Evolutionary conservation across 2,329 filamentous ascomycete genomes (phyloP).

Genomic region (Trichoderma oligosporum): DNA sequence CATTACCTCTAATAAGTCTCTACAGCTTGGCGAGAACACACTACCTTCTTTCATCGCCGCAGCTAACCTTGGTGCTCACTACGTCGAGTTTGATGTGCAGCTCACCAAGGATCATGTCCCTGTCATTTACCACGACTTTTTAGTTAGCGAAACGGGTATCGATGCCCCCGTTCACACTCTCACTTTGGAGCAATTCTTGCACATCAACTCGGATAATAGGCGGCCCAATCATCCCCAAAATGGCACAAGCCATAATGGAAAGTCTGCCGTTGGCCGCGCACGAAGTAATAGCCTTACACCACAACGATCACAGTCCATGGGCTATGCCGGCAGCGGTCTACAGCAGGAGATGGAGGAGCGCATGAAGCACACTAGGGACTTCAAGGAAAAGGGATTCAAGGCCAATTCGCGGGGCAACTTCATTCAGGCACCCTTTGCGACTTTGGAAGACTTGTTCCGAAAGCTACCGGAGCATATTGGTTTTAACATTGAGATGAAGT

Average conservation of each 20-base stretch:
- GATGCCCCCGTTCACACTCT: conserved; percentile 94
- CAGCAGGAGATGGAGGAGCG: conserved; percentile 60
- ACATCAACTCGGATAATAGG: conserved; percentile 64
- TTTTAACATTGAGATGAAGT: conserved; percentile 99
- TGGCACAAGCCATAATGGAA: conserved; percentile 17
- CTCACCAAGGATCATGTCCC: conserved; percentile 98
- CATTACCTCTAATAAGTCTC: conserved; percentile 71
- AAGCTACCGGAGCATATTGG: conserved; percentile 78
- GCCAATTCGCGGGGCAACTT: conserved; percentile 90
- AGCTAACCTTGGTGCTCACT: conserved; percentile 80
- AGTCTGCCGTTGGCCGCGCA: conserved; percentile 21
- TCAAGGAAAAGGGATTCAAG: conserved; percentile 93
- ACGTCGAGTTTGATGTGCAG: conserved; percentile 82
- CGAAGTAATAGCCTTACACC: conserved; percentile 41
- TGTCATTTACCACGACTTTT: conserved; percentile 97
- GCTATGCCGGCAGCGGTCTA: conserved; percentile 41
- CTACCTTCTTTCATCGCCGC: conserved; percentile 94
- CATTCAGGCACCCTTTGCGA: conserved; percentile 94
- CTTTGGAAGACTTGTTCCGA: conserved; percentile 86
- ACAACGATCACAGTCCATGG: conserved; percentile 54
- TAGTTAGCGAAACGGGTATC: conserved; percentile 95
- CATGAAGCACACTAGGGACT: conserved; percentile 96
- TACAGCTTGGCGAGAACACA: conserved; percentile 96
- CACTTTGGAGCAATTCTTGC: conserved; percentile 91
- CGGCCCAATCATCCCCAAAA: conserved; percentile 19